Percentiles rank a stretch among this genome's conserved stretches.
These are phyloP conservation scores for Candida arabinofermentans DNA, from an alignment of 805 yeast genomes.

Conservation along the genomic window DNA sequence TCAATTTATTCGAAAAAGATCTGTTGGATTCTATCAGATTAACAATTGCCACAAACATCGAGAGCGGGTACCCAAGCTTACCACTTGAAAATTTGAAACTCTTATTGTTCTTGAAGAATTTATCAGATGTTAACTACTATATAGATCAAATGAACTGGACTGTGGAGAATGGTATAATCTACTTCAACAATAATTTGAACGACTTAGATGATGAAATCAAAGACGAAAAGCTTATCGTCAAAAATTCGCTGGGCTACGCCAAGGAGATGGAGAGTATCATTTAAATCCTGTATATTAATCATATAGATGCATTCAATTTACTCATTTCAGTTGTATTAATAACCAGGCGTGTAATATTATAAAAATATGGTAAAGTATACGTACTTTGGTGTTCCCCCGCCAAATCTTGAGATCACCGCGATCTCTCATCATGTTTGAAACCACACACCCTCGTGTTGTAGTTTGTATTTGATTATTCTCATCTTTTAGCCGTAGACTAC, in stretches of 20 bases:
- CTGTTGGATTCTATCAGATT: constrained; percentile 74
- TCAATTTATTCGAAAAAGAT: constrained; percentile 69
- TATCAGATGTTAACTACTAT: constrained; percentile 50
- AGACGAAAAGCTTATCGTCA: constrained; percentile 49
- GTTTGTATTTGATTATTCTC: no score
- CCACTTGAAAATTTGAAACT: constrained; percentile 83
- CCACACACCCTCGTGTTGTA: no score
- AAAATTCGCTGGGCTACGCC: constrained; percentile 79
- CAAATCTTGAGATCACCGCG: no score
- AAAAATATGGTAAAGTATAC: no score
- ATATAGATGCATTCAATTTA: not conserved
- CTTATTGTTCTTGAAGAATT: constrained; percentile 60
- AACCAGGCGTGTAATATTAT: no score
- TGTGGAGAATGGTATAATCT: constrained; percentile 46
- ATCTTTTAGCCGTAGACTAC: no score
- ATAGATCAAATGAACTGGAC: constrained; percentile 57
- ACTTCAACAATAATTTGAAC: constrained; percentile 32
- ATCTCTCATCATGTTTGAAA: no score
- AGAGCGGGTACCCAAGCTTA: constrained; percentile 67
- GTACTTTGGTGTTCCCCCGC: no score
- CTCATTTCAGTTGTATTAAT: no score
- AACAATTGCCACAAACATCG: constrained; percentile 83
- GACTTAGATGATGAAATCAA: constrained; percentile 30
- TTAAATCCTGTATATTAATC: no score
- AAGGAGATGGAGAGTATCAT: constrained; percentile 90